Percentiles rank a stretch among this genome's conserved stretches.
Conservation (phyloP, 2,329 filamentous ascomycete genomes). For the Teratosphaeriaceae sp. region DNA sequence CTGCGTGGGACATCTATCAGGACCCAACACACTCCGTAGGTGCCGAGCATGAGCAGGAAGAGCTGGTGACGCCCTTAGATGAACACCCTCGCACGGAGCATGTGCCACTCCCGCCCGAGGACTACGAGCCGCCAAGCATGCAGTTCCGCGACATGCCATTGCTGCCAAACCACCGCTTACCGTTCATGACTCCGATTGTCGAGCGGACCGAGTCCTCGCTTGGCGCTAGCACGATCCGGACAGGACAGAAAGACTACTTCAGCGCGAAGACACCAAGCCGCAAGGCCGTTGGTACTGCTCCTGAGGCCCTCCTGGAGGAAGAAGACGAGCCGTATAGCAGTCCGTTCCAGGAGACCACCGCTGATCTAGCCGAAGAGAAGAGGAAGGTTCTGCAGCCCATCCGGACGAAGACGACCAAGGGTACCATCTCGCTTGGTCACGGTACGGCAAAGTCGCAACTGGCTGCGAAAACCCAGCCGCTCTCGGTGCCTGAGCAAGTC, state of each 20-base stretch:
- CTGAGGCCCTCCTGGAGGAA: constrained; percentile 30
- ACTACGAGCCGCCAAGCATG: constrained; percentile 71
- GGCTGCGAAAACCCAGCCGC: constrained; percentile 19
- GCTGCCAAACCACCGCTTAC: constrained; percentile 81
- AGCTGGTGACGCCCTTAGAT: constrained; percentile 42
- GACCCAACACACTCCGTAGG: constrained; percentile 27
- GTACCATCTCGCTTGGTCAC: constrained; percentile 31
- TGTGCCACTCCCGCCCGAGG: constrained; percentile 74
- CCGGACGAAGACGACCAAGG: constrained; percentile 42
- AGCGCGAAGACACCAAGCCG: constrained; percentile 73
- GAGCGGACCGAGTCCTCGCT: constrained; percentile 90
- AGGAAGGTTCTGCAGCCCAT: constrained; percentile 46
- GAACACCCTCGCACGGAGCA: constrained; percentile 55
- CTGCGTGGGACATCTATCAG: constrained; percentile 31
- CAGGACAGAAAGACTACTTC: constrained; percentile 50
- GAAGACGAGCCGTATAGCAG: constrained; percentile 55
- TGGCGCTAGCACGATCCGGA: constrained; percentile 54
- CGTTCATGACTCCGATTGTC: constrained; percentile 98
- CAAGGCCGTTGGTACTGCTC: constrained; percentile 32
- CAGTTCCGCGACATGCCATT: constrained; percentile 75
- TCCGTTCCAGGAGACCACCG: constrained; percentile 61
- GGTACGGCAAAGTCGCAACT: constrained; percentile 28
- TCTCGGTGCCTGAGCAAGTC: constrained; percentile 34
- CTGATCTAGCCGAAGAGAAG: constrained; percentile 38
- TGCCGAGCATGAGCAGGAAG: constrained; percentile 27